phyloP scores from a whole-genome alignment of 2,329 filamentous ascomycete species.

The Hawksworthiomyces lignivorus region DNA sequence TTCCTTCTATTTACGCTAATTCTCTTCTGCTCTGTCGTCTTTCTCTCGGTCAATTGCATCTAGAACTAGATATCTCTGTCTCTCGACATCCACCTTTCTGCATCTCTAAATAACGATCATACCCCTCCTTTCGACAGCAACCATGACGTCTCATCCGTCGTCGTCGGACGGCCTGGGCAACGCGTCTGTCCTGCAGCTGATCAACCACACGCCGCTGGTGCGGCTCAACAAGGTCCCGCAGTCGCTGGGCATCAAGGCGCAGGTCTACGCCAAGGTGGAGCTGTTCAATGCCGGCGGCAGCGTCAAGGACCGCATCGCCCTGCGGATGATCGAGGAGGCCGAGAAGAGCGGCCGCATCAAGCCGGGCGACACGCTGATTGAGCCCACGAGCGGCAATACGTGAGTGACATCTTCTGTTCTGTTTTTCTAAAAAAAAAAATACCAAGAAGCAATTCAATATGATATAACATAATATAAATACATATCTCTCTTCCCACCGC shows the following conservation, averaged over 20 bases:
- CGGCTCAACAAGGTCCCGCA: conserved; percentile 88
- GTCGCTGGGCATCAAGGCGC: conserved; percentile 79
- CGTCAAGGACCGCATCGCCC: conserved; percentile 89
- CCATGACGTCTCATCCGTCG: conserved; percentile 5
- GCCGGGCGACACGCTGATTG: conserved; percentile 93
- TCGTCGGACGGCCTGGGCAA: background rate
- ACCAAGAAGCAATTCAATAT: too few relatives aligned
- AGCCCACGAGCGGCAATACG: conserved; percentile 97
- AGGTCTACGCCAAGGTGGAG: conserved; percentile 86
- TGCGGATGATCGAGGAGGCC: conserved; percentile 96
- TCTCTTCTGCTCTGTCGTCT: background rate
- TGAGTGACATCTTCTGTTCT: conserved; percentile 30
- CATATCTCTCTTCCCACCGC: too few relatives aligned
- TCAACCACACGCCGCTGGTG: conserved; percentile 93
- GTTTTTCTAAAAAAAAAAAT: too few relatives aligned
- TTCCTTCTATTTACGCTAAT: background rate
- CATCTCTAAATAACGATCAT: background rate
- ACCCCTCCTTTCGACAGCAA: too few relatives aligned
- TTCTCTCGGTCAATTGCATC: too few relatives aligned
- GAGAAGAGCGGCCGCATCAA: conserved; percentile 89
- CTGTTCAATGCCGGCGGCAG: conserved; percentile 91
- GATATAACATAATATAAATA: too few relatives aligned
- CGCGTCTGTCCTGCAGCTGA: conserved; percentile 53
- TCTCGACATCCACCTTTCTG: too few relatives aligned
- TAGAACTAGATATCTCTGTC: too few relatives aligned